Conservation (phyloP, 345 rosid genomes). For the Brassica juncea region DNA sequence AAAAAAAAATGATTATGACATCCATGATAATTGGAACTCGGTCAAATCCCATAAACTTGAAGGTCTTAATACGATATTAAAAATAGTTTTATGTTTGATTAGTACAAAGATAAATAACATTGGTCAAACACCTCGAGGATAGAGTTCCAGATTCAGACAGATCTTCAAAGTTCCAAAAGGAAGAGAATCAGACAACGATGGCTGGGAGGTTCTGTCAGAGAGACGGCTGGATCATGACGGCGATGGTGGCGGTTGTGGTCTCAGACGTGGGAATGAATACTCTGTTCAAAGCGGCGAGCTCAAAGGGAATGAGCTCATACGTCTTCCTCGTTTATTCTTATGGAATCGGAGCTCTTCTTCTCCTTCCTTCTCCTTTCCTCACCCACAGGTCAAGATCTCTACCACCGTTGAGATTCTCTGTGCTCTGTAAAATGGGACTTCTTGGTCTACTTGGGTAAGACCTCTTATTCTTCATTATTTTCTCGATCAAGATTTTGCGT, state of each 20-base stretch:
- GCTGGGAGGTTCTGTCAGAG: conserved; percentile 21
- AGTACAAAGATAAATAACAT: neutral
- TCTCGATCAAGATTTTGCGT: neutral
- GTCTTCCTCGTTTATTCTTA: conserved; percentile 48
- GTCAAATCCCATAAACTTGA: neutral
- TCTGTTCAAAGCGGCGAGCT: conserved; percentile 49
- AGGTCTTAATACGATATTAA: neutral
- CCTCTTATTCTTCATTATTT: neutral
- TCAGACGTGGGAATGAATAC: conserved; percentile 42
- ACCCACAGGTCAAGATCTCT: conserved; percentile 42
- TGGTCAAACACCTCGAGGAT: neutral
- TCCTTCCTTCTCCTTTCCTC: conserved; percentile 51
- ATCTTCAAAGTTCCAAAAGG: neutral
- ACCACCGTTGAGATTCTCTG: conserved; percentile 40
- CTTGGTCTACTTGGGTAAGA: conserved; percentile 52
- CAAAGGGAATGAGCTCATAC: conserved; percentile 50
- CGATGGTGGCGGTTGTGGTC: conserved; percentile 46
- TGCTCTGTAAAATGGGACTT: conserved; percentile 45
- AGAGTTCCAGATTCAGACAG: conserved; percentile 2
- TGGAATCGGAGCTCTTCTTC: conserved; percentile 45
- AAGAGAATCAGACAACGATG: neutral
- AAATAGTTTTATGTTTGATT: neutral
- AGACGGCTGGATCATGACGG: conserved; percentile 38
- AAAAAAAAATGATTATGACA: neutral
- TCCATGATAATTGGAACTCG: neutral